Base-by-base conservation (phyloP, 805 yeast genomes). In the Saccharomycopsis fodiens region DNA sequence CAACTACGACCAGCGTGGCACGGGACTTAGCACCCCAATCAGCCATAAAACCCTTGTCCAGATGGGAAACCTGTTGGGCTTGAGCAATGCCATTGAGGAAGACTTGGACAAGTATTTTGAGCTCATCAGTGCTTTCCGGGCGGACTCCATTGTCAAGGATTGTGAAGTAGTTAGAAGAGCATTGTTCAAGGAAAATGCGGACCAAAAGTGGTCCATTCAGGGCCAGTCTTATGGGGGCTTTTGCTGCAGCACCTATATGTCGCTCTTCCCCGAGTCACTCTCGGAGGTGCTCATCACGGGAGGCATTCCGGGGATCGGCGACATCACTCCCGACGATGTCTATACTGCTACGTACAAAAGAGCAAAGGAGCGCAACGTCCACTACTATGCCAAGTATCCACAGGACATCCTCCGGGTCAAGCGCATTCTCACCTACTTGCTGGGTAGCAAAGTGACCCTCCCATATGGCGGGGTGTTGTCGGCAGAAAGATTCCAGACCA, bases 211-310 rank as follows among this genome's bases (percentile, higher is more conserved):
- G 79, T 65, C 77, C 13, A 48, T 77, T 15, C 54, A 72, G 30
- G 83, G 82, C 7, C 80, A 76, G 54, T 70, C 77, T 2, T 74
- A 66, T 53, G 79, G 82, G 20, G 81, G 81, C 0, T 76, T 74
- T 51, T 67, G 75, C 52, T 58, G 67, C 17, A 64, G 70, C 51
- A 71, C 76, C 2, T 76, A 76, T 54, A 56, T 73, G 16, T 73
- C 79, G 3, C 61, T 62, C 45, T 69, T 29, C 46, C 69, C 76
- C 1, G 56, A 57, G 1, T 60, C 72, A 2, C 48, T 77, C 22
- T 62, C 62, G 35, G 69, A 66, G 41, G 72, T 72, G 1, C 54
- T 77, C 15, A 57, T 76, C 20, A 70, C 82, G 1, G 83, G 80
- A 1, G 83, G 82, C 4, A 64, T 77, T 12, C 82, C 83, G 2